Conservation (phyloP, 768 basidiomycete species). For the Agrocybe pediades region DNA sequence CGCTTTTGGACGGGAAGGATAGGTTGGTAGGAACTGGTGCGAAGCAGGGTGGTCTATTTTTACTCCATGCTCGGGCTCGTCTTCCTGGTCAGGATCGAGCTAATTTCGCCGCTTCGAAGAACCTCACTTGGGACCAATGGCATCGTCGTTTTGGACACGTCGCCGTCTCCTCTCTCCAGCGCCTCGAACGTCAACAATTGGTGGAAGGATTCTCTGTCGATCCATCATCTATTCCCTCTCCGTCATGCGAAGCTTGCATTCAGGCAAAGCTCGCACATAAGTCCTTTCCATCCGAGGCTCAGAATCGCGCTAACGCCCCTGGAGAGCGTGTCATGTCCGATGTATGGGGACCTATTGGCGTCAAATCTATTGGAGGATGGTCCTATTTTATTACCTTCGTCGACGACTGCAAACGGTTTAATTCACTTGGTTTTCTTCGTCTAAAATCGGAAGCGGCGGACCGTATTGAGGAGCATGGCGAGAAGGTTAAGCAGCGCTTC, state of each 20-base stretch:
- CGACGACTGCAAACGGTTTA: constrained; percentile 22
- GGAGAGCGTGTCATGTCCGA: constrained; percentile 22
- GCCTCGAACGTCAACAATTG: constrained; percentile 9
- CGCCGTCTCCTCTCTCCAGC: constrained; percentile 19
- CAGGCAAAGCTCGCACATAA: constrained; percentile 29
- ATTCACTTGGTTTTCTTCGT: no score
- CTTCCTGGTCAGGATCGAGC: constrained; percentile 10
- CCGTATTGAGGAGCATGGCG: constrained; percentile 15
- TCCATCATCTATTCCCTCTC: constrained; percentile 13
- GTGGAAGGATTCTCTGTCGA: constrained; percentile 20
- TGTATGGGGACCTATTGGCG: constrained; percentile 26
- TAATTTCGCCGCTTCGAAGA: constrained; percentile 3
- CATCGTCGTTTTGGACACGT: constrained; percentile 27
- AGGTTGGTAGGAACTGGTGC: constrained; percentile 12
- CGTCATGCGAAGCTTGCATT: constrained; percentile 32
- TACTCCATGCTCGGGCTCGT: constrained; percentile 17
- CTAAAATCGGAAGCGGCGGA: constrained; percentile 13
- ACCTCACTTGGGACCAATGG: constrained; percentile 28
- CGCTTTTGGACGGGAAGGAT: constrained; percentile 10
- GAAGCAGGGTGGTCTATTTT: constrained; percentile 16
- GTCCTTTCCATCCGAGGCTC: constrained; percentile 30
- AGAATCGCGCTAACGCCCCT: constrained; percentile 13
- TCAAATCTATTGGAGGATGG: no score
- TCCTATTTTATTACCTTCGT: no score
- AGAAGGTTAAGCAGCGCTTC: constrained; percentile 12